Evolutionary conservation across 2,329 filamentous ascomycete species (phyloP).

Genomic region (Calonectria pseudoturangicola): DNA sequence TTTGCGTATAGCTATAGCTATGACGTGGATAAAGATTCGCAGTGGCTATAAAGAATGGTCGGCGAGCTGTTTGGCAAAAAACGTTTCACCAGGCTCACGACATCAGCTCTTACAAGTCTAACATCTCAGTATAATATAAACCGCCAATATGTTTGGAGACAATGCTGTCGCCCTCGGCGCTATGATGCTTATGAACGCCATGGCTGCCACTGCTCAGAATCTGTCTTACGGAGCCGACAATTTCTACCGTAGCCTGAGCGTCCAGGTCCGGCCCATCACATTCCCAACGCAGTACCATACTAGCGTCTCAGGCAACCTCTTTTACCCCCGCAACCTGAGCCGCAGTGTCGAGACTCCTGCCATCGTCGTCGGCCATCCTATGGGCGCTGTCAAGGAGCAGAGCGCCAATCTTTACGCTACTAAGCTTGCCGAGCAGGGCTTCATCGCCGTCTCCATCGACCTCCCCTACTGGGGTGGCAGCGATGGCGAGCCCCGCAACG

Average conservation of each 20-base stretch:
- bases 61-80: no score
- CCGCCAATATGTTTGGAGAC: no score
- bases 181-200: neutral
- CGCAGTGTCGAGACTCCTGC: conserved; percentile 37
- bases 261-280: conserved; percentile 14
- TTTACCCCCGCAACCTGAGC: conserved; percentile 20
- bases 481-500: conserved; percentile 39
- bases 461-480: conserved; percentile 22
- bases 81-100: no score
- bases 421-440: conserved; percentile 42
- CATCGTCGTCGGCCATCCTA: conserved; percentile 55
- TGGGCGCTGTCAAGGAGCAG: conserved; percentile 58
- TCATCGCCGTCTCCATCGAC: conserved; percentile 9
- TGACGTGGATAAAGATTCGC: no score
- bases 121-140: no score
- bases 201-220: conserved; percentile 24
- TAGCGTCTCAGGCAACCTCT: conserved; percentile 17
- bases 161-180: neutral
- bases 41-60: no score
- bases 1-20: no score
- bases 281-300: conserved; percentile 23
- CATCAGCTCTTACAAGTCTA: no score
- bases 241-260: conserved; percentile 31
- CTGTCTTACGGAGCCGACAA: conserved; percentile 32
- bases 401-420: conserved; percentile 57